These are phyloP conservation scores for Stephania japonica DNA, from an alignment of 164 flowering plant genomes.

Conservation along the genomic window DNA sequence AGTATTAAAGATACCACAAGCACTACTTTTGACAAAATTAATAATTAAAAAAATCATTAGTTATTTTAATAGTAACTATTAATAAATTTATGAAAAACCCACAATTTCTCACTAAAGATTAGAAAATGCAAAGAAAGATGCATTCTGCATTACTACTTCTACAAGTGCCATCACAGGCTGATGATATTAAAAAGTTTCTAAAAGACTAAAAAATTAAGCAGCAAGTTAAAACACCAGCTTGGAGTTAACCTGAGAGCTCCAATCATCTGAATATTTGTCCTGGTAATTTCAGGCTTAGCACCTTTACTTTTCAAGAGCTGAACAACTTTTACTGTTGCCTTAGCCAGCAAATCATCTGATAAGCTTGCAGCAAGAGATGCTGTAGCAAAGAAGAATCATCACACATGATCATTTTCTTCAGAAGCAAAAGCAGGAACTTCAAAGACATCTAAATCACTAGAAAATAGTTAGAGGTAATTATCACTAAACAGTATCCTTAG, in stretches of 20 bases:
- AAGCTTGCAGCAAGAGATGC: conserved; percentile 93
- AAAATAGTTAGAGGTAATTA: background rate
- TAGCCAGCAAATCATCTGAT: conserved; percentile 89
- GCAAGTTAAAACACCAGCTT: background rate
- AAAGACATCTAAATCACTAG: background rate
- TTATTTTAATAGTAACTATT: background rate
- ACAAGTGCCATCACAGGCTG: too few species aligned
- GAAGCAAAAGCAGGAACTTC: background rate
- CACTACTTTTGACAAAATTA: too few species aligned
- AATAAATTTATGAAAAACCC: too few species aligned
- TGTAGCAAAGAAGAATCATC: conserved; percentile 19
- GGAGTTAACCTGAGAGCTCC: conserved; percentile 75
- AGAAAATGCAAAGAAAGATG: too few species aligned
- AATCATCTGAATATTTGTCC: conserved; percentile 97
- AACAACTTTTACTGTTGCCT: conserved; percentile 78
- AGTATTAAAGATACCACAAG: background rate
- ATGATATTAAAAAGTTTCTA: background rate
- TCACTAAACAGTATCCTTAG: background rate
- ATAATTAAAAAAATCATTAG: too few species aligned
- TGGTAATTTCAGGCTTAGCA: conserved; percentile 66
- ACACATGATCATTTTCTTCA: background rate
- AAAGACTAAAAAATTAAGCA: background rate
- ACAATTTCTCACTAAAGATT: too few species aligned
- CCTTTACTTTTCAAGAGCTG: conserved; percentile 55
- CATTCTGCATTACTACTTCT: too few species aligned